These are phyloP conservation scores for Corynascus novoguineensis DNA, from an alignment of 495 filamentous ascomycete species.

Conservation along the genomic window DNA sequence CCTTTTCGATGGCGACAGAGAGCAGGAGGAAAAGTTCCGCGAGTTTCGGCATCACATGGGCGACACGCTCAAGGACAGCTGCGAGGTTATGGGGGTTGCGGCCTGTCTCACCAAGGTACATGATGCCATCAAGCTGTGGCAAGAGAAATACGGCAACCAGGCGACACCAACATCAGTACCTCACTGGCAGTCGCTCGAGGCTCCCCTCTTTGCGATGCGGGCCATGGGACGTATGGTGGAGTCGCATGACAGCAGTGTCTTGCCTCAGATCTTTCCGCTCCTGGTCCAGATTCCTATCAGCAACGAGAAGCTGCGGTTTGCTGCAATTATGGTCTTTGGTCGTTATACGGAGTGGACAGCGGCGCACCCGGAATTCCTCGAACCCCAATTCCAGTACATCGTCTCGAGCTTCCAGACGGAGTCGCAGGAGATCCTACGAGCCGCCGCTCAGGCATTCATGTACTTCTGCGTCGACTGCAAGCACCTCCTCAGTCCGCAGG, in stretches of 20 bases:
- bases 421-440: conserved; percentile 82
- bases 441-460: conserved; percentile 88
- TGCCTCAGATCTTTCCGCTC: conserved; percentile 84
- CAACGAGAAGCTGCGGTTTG: conserved; percentile 94
- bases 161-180: conserved; percentile 71
- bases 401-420: conserved; percentile 80
- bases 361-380: conserved; percentile 83
- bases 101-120: conserved; percentile 87
- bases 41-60: conserved; percentile 96
- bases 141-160: conserved; percentile 70
- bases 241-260: conserved; percentile 72
- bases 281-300: conserved; percentile 92
- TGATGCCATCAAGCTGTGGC: conserved; percentile 78
- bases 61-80: conserved; percentile 95
- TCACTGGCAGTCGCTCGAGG: conserved; percentile 93
- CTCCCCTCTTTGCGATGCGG: conserved; percentile 88
- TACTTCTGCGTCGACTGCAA: conserved; percentile 96
- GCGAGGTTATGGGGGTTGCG: conserved; percentile 86
- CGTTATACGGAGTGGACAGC: conserved; percentile 98
- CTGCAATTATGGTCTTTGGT: conserved; percentile 92
- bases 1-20: conserved; percentile 90
- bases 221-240: conserved; percentile 98
- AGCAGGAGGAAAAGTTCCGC: conserved; percentile 94
- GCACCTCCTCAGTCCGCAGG: conserved; percentile 71
- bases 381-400: conserved; percentile 90